Base-by-base conservation (phyloP, 2,329 filamentous ascomycete species). In the Fusarium cicatricum region DNA sequence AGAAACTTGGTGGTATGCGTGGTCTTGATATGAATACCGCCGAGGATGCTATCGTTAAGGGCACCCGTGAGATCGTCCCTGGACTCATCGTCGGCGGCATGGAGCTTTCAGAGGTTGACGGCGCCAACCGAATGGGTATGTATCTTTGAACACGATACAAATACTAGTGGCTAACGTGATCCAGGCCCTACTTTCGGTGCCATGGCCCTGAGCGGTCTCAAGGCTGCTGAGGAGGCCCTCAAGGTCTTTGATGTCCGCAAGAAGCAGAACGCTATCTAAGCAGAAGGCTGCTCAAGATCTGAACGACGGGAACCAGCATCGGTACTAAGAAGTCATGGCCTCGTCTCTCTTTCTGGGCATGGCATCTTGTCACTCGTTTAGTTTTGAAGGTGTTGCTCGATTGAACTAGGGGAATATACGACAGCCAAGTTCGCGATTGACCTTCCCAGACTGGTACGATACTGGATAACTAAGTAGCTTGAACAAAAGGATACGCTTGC, bases 61-160 rank as follows among this genome's bases (percentile, higher is more conserved):
- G 89, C 65, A 97, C 92, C 7, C 87, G 92, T 58, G 92, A 97
- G 81, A 84, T 97, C 56, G 87, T 92, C 12, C 91, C 91, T 6
- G 92, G 93, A 23, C 80, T 97, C 62, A 92, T 97, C 69, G 90
- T 96, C n/a, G 93, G 92, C 47, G 93, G 92, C 33, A 97, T 97
- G 92, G 92, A 97, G 76, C 80, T 97, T 65, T 91, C 88, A 55
- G 92, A 97, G 77, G 87, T 96, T 28, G 92, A 97, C 70, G 92
- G 92, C 15, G 91, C 91, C 59, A 96, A 96, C 79, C 86, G 92
- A 47, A 97, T 97, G 92, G 93, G 88, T 72, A 69, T 54, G 75
- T 26, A 26, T 10, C 9, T 10, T 10, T 26, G 23, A 26, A 26
- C 5, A 10, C 23, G 23, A 8, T 26, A 26, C 5, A 8, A 6